Evolutionary conservation across 257 asterid genomes (phyloP).

Genomic region (Solanum peruvianum): DNA sequence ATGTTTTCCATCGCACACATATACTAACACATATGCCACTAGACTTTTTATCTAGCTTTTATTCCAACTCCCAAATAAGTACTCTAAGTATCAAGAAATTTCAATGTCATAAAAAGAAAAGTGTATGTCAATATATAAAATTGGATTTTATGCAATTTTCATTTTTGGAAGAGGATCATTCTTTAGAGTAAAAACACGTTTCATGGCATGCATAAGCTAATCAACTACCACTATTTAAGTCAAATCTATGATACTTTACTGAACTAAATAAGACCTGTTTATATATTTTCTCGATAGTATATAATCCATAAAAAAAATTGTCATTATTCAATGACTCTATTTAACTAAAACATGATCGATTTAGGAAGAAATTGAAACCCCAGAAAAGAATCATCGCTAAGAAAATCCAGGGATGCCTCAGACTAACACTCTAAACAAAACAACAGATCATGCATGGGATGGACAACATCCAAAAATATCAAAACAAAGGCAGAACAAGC

Average conservation of each 20-base stretch:
- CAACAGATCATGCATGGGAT: not conserved
- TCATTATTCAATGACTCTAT: not conserved
- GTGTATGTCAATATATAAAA: no score
- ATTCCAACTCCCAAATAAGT: not conserved
- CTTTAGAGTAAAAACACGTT: not conserved
- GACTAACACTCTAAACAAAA: not conserved
- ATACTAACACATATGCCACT: not conserved
- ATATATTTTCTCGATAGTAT: not conserved
- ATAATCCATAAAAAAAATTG: not conserved
- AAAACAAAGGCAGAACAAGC: not conserved
- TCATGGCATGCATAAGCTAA: not conserved
- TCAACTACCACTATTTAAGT: not conserved
- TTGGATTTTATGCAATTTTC: not conserved
- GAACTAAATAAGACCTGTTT: not conserved
- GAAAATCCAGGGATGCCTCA: not conserved
- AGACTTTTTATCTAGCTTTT: not conserved
- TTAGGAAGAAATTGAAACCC: not conserved
- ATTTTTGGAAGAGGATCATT: not conserved
- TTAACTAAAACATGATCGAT: not conserved
- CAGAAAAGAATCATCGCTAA: not conserved
- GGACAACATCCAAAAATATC: not conserved
- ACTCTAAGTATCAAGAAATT: not conserved
- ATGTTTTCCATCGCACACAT: not conserved
- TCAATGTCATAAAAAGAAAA: not conserved
- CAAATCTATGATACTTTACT: not conserved